These are phyloP conservation scores for Heteromeles arbutifolia DNA, from an alignment of 306 rosid genomes.

Conservation along the genomic window DNA sequence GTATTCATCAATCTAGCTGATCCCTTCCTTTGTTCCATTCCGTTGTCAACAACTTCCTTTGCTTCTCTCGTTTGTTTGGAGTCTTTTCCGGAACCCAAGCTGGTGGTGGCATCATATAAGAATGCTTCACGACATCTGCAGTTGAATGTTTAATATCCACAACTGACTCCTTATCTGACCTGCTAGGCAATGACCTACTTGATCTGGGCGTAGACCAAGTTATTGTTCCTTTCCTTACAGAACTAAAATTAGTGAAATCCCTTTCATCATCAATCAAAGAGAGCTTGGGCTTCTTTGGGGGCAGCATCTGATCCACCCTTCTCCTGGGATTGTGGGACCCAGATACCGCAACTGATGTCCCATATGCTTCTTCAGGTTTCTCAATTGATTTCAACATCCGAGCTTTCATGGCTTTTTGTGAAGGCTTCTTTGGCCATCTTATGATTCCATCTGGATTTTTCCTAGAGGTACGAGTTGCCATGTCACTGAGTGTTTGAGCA, in stretches of 20 bases:
- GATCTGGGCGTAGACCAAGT: constrained; percentile 76
- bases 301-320: constrained; percentile 36
- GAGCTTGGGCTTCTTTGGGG: constrained; percentile 73
- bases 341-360: constrained; percentile 21
- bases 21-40: constrained; percentile 78
- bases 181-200: constrained; percentile 66
- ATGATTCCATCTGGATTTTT: constrained; percentile 46
- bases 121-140: constrained; percentile 38
- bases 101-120: constrained; percentile 79
- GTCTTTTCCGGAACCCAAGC: constrained; percentile 43
- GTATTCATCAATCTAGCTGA: constrained; percentile 36
- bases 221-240: constrained; percentile 36
- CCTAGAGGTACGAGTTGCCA: constrained; percentile 39
- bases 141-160: constrained; percentile 46
- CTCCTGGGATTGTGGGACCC: constrained; percentile 38
- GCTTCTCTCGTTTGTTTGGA: constrained; percentile 45
- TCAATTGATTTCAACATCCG: constrained; percentile 51
- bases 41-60: constrained; percentile 49
- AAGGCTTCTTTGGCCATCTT: constrained; percentile 75
- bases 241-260: constrained; percentile 35
- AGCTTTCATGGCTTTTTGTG: constrained; percentile 65
- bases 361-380: constrained; percentile 45
- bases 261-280: constrained; percentile 36
- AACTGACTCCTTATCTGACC: constrained; percentile 43
- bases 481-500: constrained; percentile 66